Percentiles rank a stretch among this genome's conserved stretches.
phyloP scores from a whole-genome alignment of 1,284 basidiomycete genomes.

The Ustilago curta region DNA sequence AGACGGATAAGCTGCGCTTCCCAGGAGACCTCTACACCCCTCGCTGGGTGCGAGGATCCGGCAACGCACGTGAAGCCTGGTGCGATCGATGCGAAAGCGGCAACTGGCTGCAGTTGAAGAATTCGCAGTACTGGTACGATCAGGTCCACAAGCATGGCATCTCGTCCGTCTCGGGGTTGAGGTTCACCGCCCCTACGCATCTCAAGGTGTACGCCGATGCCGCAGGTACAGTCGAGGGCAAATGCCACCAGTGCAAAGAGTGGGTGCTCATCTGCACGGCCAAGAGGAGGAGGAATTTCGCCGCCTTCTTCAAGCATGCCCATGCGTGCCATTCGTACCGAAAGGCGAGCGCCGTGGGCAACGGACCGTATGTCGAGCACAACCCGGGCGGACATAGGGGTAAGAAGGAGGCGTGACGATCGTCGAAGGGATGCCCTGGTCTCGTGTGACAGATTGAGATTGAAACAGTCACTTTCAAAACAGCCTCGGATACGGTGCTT shows the following conservation, averaged over 20 bases:
- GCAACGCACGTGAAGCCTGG: slow-evolving; percentile 57
- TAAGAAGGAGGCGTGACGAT: slow-evolving; percentile 25
- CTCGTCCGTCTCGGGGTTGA: slow-evolving; percentile 49
- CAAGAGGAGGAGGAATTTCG: slow-evolving; percentile 53
- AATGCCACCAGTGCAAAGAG: slow-evolving; percentile 58
- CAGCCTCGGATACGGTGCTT: neutral
- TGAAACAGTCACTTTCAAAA: slow-evolving; percentile 1
- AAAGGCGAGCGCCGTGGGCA: slow-evolving; percentile 50
- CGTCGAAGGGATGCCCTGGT: neutral
- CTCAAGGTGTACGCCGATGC: slow-evolving; percentile 53
- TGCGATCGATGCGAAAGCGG: slow-evolving; percentile 58
- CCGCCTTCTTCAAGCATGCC: slow-evolving; percentile 57
- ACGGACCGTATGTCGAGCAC: slow-evolving; percentile 54
- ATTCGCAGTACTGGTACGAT: slow-evolving; percentile 62
- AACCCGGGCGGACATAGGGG: slow-evolving; percentile 48
- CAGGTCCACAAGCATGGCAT: slow-evolving; percentile 60
- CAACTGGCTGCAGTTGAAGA: slow-evolving; percentile 60
- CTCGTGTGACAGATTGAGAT: neutral
- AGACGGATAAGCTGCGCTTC: slow-evolving; percentile 60
- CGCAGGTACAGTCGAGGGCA: slow-evolving; percentile 52
- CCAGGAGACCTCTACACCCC: slow-evolving; percentile 59
- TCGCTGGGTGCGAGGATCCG: slow-evolving; percentile 54
- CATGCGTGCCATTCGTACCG: slow-evolving; percentile 52
- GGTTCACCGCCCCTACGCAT: slow-evolving; percentile 56
- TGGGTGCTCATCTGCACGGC: slow-evolving; percentile 59